Percentiles rank a stretch among this genome's conserved stretches.
These are phyloP conservation scores for Persicaria tinctoria DNA, from an alignment of 148 eudicot genomes.

Conservation along the genomic window DNA sequence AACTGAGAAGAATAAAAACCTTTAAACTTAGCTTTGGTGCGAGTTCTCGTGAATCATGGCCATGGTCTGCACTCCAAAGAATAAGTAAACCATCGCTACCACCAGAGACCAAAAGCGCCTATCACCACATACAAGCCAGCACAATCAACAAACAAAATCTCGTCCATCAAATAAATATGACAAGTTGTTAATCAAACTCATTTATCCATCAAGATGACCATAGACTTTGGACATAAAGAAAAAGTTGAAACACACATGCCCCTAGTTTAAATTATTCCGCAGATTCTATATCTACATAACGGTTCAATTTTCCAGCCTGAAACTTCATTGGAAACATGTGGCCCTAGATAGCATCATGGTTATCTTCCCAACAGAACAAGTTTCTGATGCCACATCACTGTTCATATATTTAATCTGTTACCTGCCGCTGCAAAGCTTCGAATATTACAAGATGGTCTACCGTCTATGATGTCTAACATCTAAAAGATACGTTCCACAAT, in stretches of 20 bases:
- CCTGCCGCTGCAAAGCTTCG: background rate
- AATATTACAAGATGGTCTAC: background rate
- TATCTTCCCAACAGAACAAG: background rate
- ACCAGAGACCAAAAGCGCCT: slow-evolving; percentile 96
- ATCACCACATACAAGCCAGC: slow-evolving; percentile 9
- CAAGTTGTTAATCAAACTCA: background rate
- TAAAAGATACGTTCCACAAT: background rate
- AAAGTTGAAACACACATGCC: background rate
- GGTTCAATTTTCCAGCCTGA: background rate
- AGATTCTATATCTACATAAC: background rate
- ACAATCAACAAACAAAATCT: background rate
- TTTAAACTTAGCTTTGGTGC: slow-evolving; percentile 90
- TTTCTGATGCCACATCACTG: background rate
- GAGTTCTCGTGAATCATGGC: slow-evolving; percentile 89
- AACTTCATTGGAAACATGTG: background rate
- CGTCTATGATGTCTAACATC: background rate
- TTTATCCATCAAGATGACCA: background rate
- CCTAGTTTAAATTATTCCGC: background rate
- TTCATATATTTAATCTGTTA: background rate
- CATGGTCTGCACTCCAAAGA: slow-evolving; percentile 86
- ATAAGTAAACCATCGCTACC: slow-evolving; percentile 95
- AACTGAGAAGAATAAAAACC: slow-evolving; percentile 23
- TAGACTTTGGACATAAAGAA: background rate
- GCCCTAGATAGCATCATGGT: background rate
- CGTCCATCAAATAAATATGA: background rate